A percentile compares a stretch with the other conserved stretches of the same genome.
Conservation (phyloP, 1,284 basidiomycete genomes). For the Leccinum fallax region DNA sequence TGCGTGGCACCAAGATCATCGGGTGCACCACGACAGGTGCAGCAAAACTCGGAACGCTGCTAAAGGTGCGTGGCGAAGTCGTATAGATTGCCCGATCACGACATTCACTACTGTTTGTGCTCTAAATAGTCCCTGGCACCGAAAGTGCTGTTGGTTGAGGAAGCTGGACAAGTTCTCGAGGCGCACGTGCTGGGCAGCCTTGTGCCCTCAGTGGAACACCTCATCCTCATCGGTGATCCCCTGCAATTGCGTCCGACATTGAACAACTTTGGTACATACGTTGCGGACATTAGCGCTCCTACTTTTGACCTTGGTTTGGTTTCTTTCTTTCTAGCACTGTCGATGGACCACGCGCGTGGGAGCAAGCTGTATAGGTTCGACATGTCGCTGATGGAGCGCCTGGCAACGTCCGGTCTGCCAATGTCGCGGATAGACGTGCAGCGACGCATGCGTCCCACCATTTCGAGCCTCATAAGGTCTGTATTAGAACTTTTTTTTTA, state of each 20-base stretch:
- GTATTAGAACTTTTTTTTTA: constrained; percentile 28
- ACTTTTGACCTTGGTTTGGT: constrained; percentile 2
- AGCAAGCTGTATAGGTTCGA: constrained; percentile 57
- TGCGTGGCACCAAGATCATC: constrained; percentile 58
- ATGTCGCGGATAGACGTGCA: constrained; percentile 66
- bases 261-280: constrained; percentile 58
- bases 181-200: constrained; percentile 67
- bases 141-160: constrained; percentile 62
- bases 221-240: constrained; percentile 73
- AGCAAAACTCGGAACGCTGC: constrained; percentile 58
- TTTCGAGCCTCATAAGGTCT: constrained; percentile 53
- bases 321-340: constrained; percentile 42
- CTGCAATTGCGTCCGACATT: constrained; percentile 68
- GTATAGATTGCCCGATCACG: background rate
- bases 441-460: constrained; percentile 59
- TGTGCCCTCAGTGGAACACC: constrained; percentile 61
- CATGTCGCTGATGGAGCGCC: constrained; percentile 63
- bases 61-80: constrained; percentile 46
- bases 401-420: constrained; percentile 48
- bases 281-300: background rate
- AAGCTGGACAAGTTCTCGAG: constrained; percentile 79
- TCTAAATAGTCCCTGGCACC: constrained; percentile 49
- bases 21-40: constrained; percentile 77
- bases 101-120: constrained; percentile 2
- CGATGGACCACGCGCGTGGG: constrained; percentile 54